Evolutionary conservation across 2,329 filamentous ascomycete genomes (phyloP).

Genomic region (Aspergillus sp.): DNA sequence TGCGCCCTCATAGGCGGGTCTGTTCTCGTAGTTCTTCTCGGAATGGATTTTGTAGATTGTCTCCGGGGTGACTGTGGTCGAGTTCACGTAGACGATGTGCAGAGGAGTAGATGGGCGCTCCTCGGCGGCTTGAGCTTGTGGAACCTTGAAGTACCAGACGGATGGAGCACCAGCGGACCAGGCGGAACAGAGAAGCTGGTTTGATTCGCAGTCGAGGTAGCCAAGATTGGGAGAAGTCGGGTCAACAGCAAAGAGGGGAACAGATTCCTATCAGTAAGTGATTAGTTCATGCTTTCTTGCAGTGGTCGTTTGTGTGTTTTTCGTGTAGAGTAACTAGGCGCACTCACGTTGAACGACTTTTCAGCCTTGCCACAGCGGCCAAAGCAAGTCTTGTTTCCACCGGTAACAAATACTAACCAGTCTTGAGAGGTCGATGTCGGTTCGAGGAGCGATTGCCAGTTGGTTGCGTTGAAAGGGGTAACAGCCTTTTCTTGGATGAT

Average conservation of each 20-base stretch:
- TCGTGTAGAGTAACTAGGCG: constrained; percentile 1
- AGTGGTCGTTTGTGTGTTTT: neutral
- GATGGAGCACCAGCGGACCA: constrained; percentile 59
- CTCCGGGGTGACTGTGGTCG: constrained; percentile 56
- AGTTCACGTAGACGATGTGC: constrained; percentile 56
- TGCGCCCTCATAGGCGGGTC: constrained; percentile 54
- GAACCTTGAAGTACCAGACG: constrained; percentile 59
- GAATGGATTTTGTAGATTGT: constrained; percentile 58
- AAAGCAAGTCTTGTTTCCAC: constrained; percentile 65
- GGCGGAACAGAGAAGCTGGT: constrained; percentile 59
- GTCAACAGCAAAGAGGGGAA: constrained; percentile 53
- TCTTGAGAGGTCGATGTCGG: constrained; percentile 44
- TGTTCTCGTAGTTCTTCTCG: constrained; percentile 56
- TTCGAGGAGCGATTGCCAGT: constrained; percentile 56
- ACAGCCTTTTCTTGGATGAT: constrained; percentile 49
- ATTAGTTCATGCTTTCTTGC: constrained; percentile 12
- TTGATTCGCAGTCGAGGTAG: constrained; percentile 58
- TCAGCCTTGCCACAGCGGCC: constrained; percentile 57
- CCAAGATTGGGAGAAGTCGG: constrained; percentile 58
- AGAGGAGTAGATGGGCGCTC: constrained; percentile 54
- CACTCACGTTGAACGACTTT: constrained; percentile 51
- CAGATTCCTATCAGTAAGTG: constrained; percentile 46
- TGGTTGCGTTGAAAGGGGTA: constrained; percentile 54
- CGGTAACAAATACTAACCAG: constrained; percentile 63
- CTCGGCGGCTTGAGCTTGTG: constrained; percentile 52